Evolutionary conservation across 768 basidiomycete species (phyloP).

Genomic region (Pulveroboletus sp.): DNA sequence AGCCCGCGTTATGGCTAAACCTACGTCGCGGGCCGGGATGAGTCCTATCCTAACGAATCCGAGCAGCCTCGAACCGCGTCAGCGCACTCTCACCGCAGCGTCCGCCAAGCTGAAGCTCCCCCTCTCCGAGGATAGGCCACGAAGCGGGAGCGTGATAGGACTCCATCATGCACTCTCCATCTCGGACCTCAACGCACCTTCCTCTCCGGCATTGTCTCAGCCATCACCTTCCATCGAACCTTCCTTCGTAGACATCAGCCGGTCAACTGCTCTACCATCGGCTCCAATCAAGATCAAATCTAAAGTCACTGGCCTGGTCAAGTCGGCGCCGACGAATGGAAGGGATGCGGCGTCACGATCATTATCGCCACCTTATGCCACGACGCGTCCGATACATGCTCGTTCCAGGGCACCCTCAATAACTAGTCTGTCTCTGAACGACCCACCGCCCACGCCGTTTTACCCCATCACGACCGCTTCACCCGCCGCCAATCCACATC

Average conservation of each 20-base stretch:
- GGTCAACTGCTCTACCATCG: conserved; percentile 15
- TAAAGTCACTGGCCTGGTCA: conserved; percentile 53
- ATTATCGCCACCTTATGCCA: conserved; percentile 30
- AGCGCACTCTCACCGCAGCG: conserved; percentile 27
- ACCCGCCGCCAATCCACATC: conserved; percentile 57
- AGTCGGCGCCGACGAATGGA: conserved; percentile 16
- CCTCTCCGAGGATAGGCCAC: conserved; percentile 31
- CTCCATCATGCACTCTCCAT: conserved; percentile 27
- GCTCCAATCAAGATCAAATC: conserved; percentile 51
- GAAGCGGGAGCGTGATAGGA: conserved; percentile 26
- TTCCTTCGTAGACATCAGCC: conserved; percentile 7
- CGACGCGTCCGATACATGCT: conserved; percentile 27
- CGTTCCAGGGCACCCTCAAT: conserved; percentile 30
- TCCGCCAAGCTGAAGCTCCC: conserved; percentile 25
- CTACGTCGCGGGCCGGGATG: conserved; percentile 25
- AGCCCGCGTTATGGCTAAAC: conserved; percentile 28
- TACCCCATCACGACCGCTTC: conserved; percentile 57
- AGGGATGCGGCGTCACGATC: conserved; percentile 38
- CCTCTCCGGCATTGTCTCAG: conserved; percentile 13
- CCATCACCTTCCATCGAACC: conserved; percentile 16
- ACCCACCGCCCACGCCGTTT: conserved; percentile 31
- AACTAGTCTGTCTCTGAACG: conserved; percentile 25
- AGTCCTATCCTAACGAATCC: conserved; percentile 8
- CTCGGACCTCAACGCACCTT: conserved; percentile 16
- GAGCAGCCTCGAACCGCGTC: conserved; percentile 26